These are phyloP conservation scores for Escallonia herrerae DNA, from an alignment of 129 eudicot species.

Conservation along the genomic window DNA sequence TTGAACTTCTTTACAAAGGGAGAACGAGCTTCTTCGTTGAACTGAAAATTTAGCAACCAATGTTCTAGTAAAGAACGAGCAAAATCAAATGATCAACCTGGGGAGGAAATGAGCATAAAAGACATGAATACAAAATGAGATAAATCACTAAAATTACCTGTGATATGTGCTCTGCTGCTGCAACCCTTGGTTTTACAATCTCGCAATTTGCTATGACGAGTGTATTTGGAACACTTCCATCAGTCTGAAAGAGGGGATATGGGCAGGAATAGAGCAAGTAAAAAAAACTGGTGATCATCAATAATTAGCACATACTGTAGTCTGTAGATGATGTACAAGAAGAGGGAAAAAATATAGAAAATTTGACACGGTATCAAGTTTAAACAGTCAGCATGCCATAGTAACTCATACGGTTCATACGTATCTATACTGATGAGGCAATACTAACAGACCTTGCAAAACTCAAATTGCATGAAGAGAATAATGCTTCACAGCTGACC, in stretches of 20 bases:
- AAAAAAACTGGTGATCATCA: not conserved
- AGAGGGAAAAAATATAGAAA: not conserved
- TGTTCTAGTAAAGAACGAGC: not conserved
- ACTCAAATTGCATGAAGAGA: too few species aligned
- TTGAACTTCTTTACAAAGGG: conserved; percentile 90
- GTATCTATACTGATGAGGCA: too few species aligned
- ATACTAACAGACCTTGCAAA: too few species aligned
- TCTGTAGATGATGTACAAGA: not conserved
- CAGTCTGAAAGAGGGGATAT: conserved; percentile 44
- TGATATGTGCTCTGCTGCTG: conserved; percentile 92
- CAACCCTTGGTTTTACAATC: conserved; percentile 91
- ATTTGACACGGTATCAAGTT: not conserved
- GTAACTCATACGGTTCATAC: too few species aligned
- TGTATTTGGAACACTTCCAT: conserved; percentile 94
- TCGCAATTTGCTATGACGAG: conserved; percentile 91
- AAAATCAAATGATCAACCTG: not conserved
- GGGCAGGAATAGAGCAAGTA: not conserved
- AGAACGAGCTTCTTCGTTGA: conserved; percentile 90
- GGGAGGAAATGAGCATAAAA: conserved; percentile 2
- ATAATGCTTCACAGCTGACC: too few species aligned
- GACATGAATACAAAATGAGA: not conserved
- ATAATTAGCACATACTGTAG: not conserved
- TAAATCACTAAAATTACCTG: conserved; percentile 39
- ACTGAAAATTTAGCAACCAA: conserved; percentile 33
- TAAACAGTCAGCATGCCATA: not conserved